phyloP scores from a whole-genome alignment of 78 protist genomes.

The Dictyostelium purpureum region DNA sequence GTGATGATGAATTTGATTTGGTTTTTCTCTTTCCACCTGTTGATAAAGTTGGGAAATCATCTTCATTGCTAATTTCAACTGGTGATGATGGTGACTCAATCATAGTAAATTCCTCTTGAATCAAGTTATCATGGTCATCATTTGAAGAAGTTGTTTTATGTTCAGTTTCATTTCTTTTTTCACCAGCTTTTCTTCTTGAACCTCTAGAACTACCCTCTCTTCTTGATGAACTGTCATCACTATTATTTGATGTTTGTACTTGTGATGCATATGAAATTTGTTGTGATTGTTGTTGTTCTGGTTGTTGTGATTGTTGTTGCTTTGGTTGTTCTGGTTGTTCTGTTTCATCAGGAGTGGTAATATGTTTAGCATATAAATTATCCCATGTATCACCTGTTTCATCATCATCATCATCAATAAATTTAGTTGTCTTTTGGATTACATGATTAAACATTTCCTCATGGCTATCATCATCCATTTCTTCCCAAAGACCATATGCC shows the following conservation, averaged over 20 bases:
- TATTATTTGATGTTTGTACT: neutral
- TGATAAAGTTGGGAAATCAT: conserved; percentile 23
- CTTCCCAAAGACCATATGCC: conserved; percentile 12
- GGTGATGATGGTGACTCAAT: neutral
- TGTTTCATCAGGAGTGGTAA: neutral
- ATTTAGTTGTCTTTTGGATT: neutral
- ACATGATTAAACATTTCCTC: conserved; percentile 12
- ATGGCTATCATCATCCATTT: conserved; percentile 7
- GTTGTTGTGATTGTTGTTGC: neutral
- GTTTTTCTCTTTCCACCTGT: neutral
- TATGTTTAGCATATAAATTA: neutral
- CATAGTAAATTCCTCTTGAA: neutral
- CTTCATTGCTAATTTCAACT: neutral
- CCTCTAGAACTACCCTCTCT: neutral
- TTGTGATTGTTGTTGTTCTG: neutral
- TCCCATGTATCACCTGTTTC: neutral
- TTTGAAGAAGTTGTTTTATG: too few species aligned
- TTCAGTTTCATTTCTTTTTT: neutral
- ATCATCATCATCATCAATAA: conserved; percentile 10
- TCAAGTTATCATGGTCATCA: neutral
- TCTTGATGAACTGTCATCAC: neutral
- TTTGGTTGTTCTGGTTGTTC: neutral
- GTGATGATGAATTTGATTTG: neutral
- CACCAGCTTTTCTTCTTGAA: neutral
- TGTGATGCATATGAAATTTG: neutral